These are phyloP conservation scores for Pholiota molesta DNA, from an alignment of 768 basidiomycete species.

Conservation along the genomic window DNA sequence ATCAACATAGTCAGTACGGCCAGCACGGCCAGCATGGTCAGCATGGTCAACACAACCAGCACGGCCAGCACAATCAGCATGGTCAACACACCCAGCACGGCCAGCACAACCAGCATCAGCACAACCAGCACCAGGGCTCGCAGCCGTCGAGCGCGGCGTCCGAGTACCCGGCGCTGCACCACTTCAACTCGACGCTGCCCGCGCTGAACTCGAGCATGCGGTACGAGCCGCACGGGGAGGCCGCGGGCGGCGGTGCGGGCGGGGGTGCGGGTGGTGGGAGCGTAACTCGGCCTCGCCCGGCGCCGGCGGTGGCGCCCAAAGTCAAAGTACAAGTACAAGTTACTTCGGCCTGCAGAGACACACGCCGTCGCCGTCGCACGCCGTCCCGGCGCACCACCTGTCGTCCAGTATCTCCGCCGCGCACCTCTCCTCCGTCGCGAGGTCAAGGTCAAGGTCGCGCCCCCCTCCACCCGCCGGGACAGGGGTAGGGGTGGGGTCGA, in stretches of 20 bases:
- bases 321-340: no score
- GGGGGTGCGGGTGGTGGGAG: no score
- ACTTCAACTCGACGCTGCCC: conserved; percentile 52
- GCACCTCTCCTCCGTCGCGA: conserved; percentile 17
- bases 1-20: background rate
- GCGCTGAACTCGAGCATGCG: conserved; percentile 55
- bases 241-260: background rate
- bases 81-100: background rate
- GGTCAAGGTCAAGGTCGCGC: conserved; percentile 49
- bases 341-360: conserved; percentile 29
- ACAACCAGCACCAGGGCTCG: background rate
- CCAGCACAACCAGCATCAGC: background rate
- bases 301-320: no score
- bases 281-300: no score
- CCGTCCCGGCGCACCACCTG: no score
- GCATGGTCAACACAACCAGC: no score
- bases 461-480: no score
- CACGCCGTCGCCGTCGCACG: conserved; percentile 35
- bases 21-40: no score
- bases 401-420: no score
- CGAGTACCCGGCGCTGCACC: background rate
- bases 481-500: no score
- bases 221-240: conserved; percentile 47
- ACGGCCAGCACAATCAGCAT: no score
- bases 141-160: background rate